Evolutionary conservation across 805 yeast genomes (phyloP), one percentile per base, ranked within the genome.

Genomic region (Candida cerambycidarum): DNA sequence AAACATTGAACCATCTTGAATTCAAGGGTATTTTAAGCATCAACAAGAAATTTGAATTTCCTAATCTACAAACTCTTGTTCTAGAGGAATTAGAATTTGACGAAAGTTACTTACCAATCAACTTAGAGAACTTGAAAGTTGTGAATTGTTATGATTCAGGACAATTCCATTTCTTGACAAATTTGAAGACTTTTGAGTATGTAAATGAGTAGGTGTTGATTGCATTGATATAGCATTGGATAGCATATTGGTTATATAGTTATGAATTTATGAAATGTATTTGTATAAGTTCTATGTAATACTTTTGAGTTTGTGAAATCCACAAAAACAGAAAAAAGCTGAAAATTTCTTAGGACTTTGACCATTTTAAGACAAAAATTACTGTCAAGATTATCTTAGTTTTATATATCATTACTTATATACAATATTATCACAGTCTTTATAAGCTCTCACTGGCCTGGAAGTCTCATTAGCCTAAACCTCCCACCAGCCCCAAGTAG

Each of bases 71-170:
- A 8, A 6, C 21, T 8, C 34, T 44, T 7, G n/a, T 9, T 13
- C 29, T 40, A n/a, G 18, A 28, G 6, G 30, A 38, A 18, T 16
- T 40, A 4, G 44, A 44, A 12, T 44, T 31, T 14, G 37, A 44
- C 25, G 25, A 24, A 13, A 6, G n/a, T 13, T 32, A 13, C 14
- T 39, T 39, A 39, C 42, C 42, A 2, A 12, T 19, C 2, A 24
- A 17, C 17, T 39, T 39, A 17, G 17, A 24, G 15, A 16, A 16
- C 7, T 39, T 39, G 18, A 17, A 16, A 8, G 25, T 39, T 2
- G 4, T n/a, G 4, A 21, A 32, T 39, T 39, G 37, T 39, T 38
- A 11, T 23, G 31, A 24, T 15, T 8, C 25, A 5, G 36, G 30
- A 5, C 31, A 27, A 12, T 38, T 38, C n/a, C 41, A 38, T 17